Conservation (phyloP, 1,284 basidiomycete species). For the Trichosporon sp. region DNA sequence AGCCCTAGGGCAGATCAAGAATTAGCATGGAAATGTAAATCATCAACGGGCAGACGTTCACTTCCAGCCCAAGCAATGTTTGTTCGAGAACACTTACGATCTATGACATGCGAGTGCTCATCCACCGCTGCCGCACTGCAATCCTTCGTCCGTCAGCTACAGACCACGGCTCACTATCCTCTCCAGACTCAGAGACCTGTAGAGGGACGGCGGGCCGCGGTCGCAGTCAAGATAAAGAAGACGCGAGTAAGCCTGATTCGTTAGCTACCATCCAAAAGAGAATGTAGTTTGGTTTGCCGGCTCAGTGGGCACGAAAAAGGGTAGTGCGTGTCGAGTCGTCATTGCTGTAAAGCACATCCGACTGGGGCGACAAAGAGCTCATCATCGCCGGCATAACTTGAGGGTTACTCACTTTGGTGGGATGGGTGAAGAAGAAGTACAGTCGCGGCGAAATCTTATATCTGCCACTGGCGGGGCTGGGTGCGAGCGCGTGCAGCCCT, state of each 20-base stretch:
- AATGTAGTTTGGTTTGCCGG: background rate
- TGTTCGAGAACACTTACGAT: background rate
- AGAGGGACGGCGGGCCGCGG: background rate
- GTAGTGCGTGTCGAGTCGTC: constrained; percentile 19
- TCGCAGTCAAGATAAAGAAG: no score
- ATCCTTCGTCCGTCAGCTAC: background rate
- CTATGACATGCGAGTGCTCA: background rate
- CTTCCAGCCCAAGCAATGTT: background rate
- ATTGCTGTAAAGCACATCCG: constrained; percentile 16
- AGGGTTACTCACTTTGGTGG: background rate
- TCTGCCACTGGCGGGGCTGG: background rate
- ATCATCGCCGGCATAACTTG: constrained; percentile 12
- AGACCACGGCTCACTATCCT: background rate
- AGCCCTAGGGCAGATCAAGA: constrained; percentile 7
- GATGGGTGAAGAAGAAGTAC: background rate
- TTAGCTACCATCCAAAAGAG: background rate
- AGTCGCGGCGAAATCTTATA: constrained; percentile 12
- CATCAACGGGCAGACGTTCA: constrained; percentile 2
- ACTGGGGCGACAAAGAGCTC: constrained; percentile 19
- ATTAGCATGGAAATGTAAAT: constrained; percentile 21
- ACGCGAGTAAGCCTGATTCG: background rate
- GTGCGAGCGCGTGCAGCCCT: background rate
- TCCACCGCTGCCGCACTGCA: background rate
- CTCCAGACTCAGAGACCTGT: background rate
- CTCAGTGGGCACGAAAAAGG: constrained; percentile 15